These are phyloP conservation scores for Cerrena zonata DNA, from an alignment of 1,284 basidiomycete species.

Conservation along the genomic window DNA sequence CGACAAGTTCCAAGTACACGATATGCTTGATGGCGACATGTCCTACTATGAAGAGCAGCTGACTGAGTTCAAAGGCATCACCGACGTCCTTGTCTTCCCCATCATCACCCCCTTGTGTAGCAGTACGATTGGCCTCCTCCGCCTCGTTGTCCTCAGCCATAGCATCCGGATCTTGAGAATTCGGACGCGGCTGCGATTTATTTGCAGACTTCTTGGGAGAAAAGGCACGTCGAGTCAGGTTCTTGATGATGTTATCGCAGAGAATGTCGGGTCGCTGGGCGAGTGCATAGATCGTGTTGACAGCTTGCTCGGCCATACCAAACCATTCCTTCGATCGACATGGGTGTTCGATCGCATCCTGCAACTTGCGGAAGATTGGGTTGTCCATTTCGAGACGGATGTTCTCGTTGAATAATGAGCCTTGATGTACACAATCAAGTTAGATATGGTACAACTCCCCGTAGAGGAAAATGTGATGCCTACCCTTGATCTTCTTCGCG, in stretches of 20 bases:
- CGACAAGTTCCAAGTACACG: constrained; percentile 93
- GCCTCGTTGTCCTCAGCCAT: constrained; percentile 46
- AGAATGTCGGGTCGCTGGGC: constrained; percentile 90
- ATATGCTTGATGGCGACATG: constrained; percentile 98
- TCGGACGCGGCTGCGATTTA: neutral
- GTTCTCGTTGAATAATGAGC: constrained; percentile 83
- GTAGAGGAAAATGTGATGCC: constrained; percentile 12
- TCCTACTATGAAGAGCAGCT: constrained; percentile 89
- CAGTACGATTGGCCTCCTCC: constrained; percentile 7
- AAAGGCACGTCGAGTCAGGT: constrained; percentile 74
- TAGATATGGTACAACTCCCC: no score
- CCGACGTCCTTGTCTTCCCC: constrained; percentile 50
- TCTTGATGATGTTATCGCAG: constrained; percentile 79
- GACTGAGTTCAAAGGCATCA: constrained; percentile 82
- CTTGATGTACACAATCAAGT: no score
- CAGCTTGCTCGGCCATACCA: constrained; percentile 89
- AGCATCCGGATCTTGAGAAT: constrained; percentile 38
- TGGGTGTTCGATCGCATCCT: constrained; percentile 72
- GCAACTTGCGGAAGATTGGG: constrained; percentile 78
- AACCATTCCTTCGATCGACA: constrained; percentile 91
- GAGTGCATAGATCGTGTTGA: constrained; percentile 93
- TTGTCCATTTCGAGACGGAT: constrained; percentile 86
- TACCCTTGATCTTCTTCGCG: constrained; percentile 94
- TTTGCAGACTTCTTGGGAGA: constrained; percentile 26
- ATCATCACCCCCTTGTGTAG: constrained; percentile 12